Percentiles rank a stretch among this genome's conserved stretches.
Conservation (phyloP, 768 basidiomycete species). For the Auricularia sp. region DNA sequence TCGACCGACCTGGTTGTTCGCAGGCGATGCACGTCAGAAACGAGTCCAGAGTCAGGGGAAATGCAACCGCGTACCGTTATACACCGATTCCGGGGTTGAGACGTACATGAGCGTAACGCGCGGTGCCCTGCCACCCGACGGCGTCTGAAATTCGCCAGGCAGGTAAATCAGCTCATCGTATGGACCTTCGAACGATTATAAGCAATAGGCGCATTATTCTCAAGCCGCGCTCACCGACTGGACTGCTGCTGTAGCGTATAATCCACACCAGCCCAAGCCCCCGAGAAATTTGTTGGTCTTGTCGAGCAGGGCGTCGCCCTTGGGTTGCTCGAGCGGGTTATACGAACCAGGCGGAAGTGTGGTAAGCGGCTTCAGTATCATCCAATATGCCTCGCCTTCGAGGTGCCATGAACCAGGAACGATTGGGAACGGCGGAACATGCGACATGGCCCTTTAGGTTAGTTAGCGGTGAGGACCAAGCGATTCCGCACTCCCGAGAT, state of each 20-base stretch:
- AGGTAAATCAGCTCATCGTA: conserved; percentile 11
- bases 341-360: neutral
- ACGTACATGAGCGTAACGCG: conserved; percentile 10
- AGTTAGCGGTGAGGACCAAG: too few species aligned
- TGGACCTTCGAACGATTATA: neutral
- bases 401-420: neutral
- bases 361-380: neutral
- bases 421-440: neutral
- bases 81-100: conserved; percentile 7
- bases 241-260: neutral
- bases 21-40: neutral
- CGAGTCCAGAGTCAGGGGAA: neutral
- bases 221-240: neutral
- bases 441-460: neutral
- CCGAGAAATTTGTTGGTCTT: neutral
- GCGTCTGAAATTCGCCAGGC: conserved; percentile 7
- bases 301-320: neutral
- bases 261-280: neutral
- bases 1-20: conserved; percentile 5
- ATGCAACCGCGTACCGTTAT: conserved; percentile 4
- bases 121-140: conserved; percentile 1
- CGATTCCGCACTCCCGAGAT: too few species aligned
- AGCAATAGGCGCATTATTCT: neutral
- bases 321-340: neutral
- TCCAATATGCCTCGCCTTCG: neutral